Evolutionary conservation across 2,329 filamentous ascomycete genomes (phyloP).

Genomic region (Tolypocladium sp.): DNA sequence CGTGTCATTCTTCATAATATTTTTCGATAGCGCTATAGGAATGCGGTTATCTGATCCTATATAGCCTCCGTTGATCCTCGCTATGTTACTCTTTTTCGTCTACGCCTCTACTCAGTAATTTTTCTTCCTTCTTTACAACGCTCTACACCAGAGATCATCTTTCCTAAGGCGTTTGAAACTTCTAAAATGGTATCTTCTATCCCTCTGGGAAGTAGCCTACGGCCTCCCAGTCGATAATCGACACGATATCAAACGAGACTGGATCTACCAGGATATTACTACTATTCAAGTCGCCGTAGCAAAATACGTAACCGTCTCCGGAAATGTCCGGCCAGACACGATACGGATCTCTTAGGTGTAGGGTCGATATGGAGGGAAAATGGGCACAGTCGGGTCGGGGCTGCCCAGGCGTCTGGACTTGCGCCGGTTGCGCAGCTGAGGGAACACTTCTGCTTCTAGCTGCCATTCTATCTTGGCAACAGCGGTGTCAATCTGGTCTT

Average conservation of each 20-base stretch:
- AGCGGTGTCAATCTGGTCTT: too few species aligned
- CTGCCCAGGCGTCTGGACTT: too few species aligned
- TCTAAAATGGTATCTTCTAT: neutral
- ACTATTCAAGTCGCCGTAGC: too few species aligned
- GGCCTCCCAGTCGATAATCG: neutral
- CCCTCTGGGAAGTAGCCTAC: neutral
- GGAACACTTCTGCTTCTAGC: too few species aligned
- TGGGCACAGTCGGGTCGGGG: too few species aligned
- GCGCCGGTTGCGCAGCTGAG: too few species aligned
- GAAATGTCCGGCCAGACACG: too few species aligned
- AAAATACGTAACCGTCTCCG: too few species aligned
- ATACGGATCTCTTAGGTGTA: too few species aligned
- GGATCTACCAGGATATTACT: too few species aligned
- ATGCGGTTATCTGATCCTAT: neutral
- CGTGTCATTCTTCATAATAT: neutral
- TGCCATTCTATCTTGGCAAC: too few species aligned
- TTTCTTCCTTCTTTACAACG: neutral
- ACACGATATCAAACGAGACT: neutral
- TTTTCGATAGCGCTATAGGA: neutral
- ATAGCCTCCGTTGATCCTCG: neutral
- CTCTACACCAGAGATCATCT: neutral
- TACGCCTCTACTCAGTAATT: neutral
- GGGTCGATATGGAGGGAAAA: too few species aligned
- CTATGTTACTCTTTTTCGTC: neutral
- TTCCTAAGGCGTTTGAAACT: neutral